Base-by-base conservation (phyloP, 371 early-diverging fungal genomes). In the Mucor saturninus region DNA sequence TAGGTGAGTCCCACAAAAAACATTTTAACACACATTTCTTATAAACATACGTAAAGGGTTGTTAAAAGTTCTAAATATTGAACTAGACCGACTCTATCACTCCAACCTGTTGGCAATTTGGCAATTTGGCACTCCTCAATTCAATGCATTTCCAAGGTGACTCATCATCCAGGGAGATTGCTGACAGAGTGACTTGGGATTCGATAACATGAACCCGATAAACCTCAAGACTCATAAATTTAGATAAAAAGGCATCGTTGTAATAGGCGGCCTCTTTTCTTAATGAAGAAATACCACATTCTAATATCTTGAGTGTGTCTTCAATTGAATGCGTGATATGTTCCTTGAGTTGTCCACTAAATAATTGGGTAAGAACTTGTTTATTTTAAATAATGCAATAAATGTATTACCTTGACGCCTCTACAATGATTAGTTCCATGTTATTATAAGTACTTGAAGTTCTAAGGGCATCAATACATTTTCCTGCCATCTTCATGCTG, bases 401-500 rank as follows among this genome's bases (percentile, higher is more conserved):
- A 63, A 57, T 51, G 53, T 53, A 57, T 45, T 66, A 61, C 57
- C 67, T 61, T 40, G 61, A 66, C 35, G 54, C 61, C 40, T 62
- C 67, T 15, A 67, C 21, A 45, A 45, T 48, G 39, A 67, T 67
- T 30, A 61, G 39, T 43, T 66, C 61, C 67, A 66, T 66, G 32
- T 66, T 66, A 43, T 67, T 67, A 14, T 31, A 21, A 5, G 67
- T 62, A 26, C 51, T 67, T 8, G 58, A 40, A 4, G 48, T 54
- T 31, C 54, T 62, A 62, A 61, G 62, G 29, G 59, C 54, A 62
- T 62, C 62, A 49, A 67, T 62, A 15, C 35, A 58, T 46, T 62
- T 67, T 53, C 51, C 21, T 51, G 67, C 98, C 98, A 72, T 97
- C 96, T 21, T 72, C 71, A 15, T 84, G 71, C 73, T 98, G 98